Percentiles rank a stretch among this genome's conserved stretches.
phyloP scores from a whole-genome alignment of 352 stramenopile species.

The Phytophthora colocasiae region DNA sequence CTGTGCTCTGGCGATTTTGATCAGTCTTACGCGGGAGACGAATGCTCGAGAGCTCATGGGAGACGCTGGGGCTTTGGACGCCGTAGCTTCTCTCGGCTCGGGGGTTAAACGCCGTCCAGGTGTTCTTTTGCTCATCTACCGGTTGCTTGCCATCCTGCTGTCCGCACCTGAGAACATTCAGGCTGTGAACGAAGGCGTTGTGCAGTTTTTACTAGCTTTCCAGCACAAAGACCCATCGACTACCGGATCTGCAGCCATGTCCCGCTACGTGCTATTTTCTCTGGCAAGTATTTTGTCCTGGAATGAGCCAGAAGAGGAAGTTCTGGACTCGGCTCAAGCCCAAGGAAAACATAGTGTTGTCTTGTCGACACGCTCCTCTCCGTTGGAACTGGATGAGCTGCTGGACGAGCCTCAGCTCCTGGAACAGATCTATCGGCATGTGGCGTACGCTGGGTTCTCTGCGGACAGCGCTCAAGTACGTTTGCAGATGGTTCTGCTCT shows the following conservation, averaged over 20 bases:
- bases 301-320: constrained; percentile 44
- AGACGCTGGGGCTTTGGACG: constrained; percentile 42
- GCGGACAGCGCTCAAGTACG: constrained; percentile 52
- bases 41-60: constrained; percentile 54
- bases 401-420: constrained; percentile 57
- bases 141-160: constrained; percentile 64
- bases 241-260: constrained; percentile 30
- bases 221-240: constrained; percentile 20
- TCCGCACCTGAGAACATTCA: constrained; percentile 54
- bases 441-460: constrained; percentile 46
- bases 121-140: constrained; percentile 44
- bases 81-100: constrained; percentile 42
- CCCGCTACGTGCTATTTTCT: constrained; percentile 69
- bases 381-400: constrained; percentile 48
- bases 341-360: constrained; percentile 5
- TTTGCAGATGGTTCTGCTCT: constrained; percentile 74
- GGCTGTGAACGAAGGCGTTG: constrained; percentile 50
- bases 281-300: constrained; percentile 70
- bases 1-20: constrained; percentile 48
- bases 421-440: constrained; percentile 55
- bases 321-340: background rate
- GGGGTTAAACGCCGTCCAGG: constrained; percentile 11
- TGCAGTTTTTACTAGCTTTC: constrained; percentile 67
- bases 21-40: constrained; percentile 41
- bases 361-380: constrained; percentile 4